Conservation (phyloP, 768 basidiomycete genomes). For the Ramaria sp. region DNA sequence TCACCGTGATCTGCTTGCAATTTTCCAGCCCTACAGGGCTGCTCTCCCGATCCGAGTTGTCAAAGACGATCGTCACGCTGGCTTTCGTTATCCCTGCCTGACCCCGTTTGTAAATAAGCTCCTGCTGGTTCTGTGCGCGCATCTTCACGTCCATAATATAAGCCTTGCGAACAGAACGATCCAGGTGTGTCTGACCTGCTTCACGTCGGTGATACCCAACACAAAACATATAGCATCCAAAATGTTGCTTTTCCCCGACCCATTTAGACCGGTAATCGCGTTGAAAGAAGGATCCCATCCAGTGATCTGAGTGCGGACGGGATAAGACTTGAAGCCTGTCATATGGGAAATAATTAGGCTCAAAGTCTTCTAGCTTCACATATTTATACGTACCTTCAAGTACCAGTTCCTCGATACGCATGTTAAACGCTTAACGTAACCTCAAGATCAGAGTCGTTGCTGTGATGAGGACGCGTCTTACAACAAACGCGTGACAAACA, state of each 20-base stretch:
- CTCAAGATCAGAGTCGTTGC: neutral
- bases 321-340: constrained; percentile 94
- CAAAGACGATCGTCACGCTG: constrained; percentile 96
- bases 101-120: constrained; percentile 98
- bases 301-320: constrained; percentile 87
- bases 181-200: constrained; percentile 42
- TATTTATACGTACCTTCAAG: constrained; percentile 54
- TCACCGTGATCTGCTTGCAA: constrained; percentile 86
- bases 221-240: constrained; percentile 99
- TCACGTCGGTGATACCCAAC: constrained; percentile 93
- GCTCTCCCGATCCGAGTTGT: constrained; percentile 82
- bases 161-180: neutral
- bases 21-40: constrained; percentile 78
- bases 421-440: constrained; percentile 19
- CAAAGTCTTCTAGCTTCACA: neutral
- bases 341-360: neutral
- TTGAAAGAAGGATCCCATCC: constrained; percentile 99
- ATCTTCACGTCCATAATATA: constrained; percentile 38
- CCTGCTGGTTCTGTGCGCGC: constrained; percentile 91
- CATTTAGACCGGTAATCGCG: constrained; percentile 93
- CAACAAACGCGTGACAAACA: neutral
- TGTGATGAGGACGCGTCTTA: neutral
- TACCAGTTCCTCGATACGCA: constrained; percentile 93
- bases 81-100: constrained; percentile 96
- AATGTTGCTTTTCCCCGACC: constrained; percentile 98